These are phyloP conservation scores for Candida incommunis DNA, from an alignment of 805 yeast genomes.

Conservation along the genomic window DNA sequence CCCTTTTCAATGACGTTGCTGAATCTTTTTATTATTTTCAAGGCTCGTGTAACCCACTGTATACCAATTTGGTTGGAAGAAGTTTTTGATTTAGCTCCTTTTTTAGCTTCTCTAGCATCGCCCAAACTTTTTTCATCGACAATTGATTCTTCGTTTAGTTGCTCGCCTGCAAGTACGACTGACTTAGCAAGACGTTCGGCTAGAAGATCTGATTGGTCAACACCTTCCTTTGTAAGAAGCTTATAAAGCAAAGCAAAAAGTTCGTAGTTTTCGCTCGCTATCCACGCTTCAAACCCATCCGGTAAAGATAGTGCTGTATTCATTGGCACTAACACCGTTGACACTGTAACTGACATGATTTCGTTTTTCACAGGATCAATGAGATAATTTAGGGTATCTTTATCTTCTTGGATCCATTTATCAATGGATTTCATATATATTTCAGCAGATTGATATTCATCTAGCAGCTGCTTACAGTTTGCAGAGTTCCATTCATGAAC, in stretches of 20 bases:
- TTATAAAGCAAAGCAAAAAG: slow-evolving; percentile 36
- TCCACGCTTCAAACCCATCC: slow-evolving; percentile 45
- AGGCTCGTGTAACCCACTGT: slow-evolving; percentile 50
- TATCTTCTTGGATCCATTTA: slow-evolving; percentile 46
- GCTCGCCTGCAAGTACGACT: slow-evolving; percentile 34
- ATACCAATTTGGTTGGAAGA: slow-evolving; percentile 39
- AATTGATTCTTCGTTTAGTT: slow-evolving; percentile 16
- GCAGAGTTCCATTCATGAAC: slow-evolving; percentile 42
- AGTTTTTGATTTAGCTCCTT: slow-evolving; percentile 1
- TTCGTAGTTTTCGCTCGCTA: slow-evolving; percentile 29
- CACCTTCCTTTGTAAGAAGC: slow-evolving; percentile 32
- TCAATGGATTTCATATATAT: slow-evolving; percentile 38
- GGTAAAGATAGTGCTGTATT: slow-evolving; percentile 38
- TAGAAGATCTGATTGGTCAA: slow-evolving; percentile 38
- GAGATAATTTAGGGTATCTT: slow-evolving; percentile 40
- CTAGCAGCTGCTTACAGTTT: slow-evolving; percentile 31
- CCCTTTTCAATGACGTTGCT: slow-evolving; percentile 33
- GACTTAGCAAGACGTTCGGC: slow-evolving; percentile 32
- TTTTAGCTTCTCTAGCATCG: background rate
- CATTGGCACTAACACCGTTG: slow-evolving; percentile 40
- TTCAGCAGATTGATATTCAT: slow-evolving; percentile 31
- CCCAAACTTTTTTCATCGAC: too few relatives aligned
- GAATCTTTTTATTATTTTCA: slow-evolving; percentile 38
- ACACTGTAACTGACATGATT: slow-evolving; percentile 41
- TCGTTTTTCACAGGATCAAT: slow-evolving; percentile 42